Evolutionary conservation across 192 early-diverging fungal genomes (phyloP), one percentile per base, ranked within the genome.

Genomic region (Coemansia sp.): DNA sequence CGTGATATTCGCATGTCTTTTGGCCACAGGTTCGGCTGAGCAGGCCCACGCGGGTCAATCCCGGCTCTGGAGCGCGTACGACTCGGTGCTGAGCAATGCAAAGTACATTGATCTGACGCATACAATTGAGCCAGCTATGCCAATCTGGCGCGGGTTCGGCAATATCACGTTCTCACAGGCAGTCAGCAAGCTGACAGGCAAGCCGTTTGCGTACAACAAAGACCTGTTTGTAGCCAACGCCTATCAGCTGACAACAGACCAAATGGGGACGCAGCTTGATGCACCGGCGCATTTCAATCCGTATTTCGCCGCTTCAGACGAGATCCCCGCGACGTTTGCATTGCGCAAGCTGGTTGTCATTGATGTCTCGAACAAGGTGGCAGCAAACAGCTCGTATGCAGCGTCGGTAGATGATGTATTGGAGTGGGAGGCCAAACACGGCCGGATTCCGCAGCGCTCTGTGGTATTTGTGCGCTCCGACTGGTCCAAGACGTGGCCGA

Each of bases 71-170:
- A 18, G 24, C 11, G 18, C 58, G 26, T 79, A 69, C 14, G 70
- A 79, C 67, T 25, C 55, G 40, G 47, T 38, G 12, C 60, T 79
- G 57, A 42, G 67, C 21, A 40, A 34, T 20, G 66, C 76, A 26
- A 71, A 72, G 61, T 79, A 79, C 63, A 64, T 83, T 25, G 81
- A 83, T 54, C 71, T 83, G 67, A 67, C 81, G 38, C 81, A 83
- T 67, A 83, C 81, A 10, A 83, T 83, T 47, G 60, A 54, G 24
- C 81, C 81, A 3, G 70, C 68, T 17, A 83, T 83, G 65, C 81
- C 81, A 3, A 67, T 83, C n/a, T 83, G 81, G 81, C 76, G 76
- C 56, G 81, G 73, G 38, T 83, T 83, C 55, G 81, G 81, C 63
- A 79, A 79, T 49, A 70, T 67, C n/a, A 73, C 69, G 40, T 83